Percentiles rank a stretch among this genome's conserved stretches.
phyloP scores from a whole-genome alignment of 805 yeast species.

The Cyberlindnera americana region DNA sequence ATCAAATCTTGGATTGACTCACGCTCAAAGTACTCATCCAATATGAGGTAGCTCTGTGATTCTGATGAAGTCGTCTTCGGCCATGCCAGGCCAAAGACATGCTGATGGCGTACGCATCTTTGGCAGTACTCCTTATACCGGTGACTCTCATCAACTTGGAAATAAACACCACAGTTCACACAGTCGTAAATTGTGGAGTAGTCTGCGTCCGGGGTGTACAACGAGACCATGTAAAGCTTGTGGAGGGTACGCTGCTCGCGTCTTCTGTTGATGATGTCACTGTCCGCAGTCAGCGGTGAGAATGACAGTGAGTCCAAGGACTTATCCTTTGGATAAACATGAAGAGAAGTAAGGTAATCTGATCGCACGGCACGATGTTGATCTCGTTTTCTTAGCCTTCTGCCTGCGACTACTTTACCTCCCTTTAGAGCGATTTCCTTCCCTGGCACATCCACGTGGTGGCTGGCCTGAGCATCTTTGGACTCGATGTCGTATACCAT shows the following conservation, averaged over 20 bases:
- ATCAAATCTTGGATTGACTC: constrained; percentile 10
- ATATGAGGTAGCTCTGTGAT: neutral
- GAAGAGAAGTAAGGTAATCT: constrained; percentile 2
- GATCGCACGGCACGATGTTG: neutral
- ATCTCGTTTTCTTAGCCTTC: constrained; percentile 14
- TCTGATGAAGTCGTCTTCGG: constrained; percentile 18
- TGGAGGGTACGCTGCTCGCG: constrained; percentile 23
- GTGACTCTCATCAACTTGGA: constrained; percentile 6
- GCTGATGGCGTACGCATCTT: constrained; percentile 28
- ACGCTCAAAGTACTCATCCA: constrained; percentile 7
- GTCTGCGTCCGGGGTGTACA: constrained; percentile 4
- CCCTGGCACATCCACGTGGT: too few species aligned
- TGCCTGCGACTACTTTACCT: constrained; percentile 5
- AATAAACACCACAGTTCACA: constrained; percentile 29
- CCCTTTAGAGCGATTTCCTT: neutral
- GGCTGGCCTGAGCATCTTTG: too few species aligned
- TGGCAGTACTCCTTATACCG: constrained; percentile 23
- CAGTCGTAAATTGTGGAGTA: constrained; percentile 25
- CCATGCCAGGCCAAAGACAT: constrained; percentile 27
- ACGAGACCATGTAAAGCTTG: constrained; percentile 16
- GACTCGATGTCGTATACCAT: too few species aligned
- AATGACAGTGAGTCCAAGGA: constrained; percentile 16
- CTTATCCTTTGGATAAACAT: constrained; percentile 7
- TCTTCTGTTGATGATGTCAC: constrained; percentile 7
- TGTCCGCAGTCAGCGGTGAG: neutral